These are phyloP conservation scores for Fusarium falciforme DNA, from an alignment of 2,329 filamentous ascomycete genomes.

Conservation along the genomic window DNA sequence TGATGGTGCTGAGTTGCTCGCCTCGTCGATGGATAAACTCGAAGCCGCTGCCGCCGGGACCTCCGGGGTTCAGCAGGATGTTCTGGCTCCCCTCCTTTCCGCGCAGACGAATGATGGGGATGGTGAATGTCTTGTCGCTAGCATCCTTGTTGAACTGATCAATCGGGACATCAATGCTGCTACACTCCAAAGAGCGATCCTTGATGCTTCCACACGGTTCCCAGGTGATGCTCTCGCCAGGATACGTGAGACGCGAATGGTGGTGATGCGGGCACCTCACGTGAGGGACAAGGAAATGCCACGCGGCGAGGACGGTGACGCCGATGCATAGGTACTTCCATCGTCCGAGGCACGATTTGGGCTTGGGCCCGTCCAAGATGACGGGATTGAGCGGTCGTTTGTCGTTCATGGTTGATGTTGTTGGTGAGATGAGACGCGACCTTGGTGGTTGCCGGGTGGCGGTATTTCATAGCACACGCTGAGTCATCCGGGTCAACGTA, in stretches of 20 bases:
- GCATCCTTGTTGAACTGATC: conserved; percentile 55
- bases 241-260: conserved; percentile 5
- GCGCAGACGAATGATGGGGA: conserved; percentile 59
- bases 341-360: conserved; percentile 1
- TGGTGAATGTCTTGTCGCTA: conserved; percentile 53
- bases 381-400: conserved; percentile 1
- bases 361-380: background rate
- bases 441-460: background rate
- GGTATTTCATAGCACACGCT: background rate
- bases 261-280: conserved; percentile 18
- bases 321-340: conserved; percentile 28
- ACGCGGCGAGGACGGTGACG: conserved; percentile 4
- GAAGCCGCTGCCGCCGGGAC: conserved; percentile 59
- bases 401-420: conserved; percentile 12
- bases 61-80: conserved; percentile 60
- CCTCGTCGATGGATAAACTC: conserved; percentile 51
- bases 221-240: conserved; percentile 47
- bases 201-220: conserved; percentile 51
- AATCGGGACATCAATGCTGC: conserved; percentile 57
- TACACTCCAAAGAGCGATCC: conserved; percentile 55
- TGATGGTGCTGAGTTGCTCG: conserved; percentile 47
- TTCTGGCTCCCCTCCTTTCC: conserved; percentile 56
- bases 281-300: conserved; percentile 19
- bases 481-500: background rate
- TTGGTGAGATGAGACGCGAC: background rate